Evolutionary conservation across 306 rosid genomes (phyloP).

Genomic region (Luffa acutangula): DNA sequence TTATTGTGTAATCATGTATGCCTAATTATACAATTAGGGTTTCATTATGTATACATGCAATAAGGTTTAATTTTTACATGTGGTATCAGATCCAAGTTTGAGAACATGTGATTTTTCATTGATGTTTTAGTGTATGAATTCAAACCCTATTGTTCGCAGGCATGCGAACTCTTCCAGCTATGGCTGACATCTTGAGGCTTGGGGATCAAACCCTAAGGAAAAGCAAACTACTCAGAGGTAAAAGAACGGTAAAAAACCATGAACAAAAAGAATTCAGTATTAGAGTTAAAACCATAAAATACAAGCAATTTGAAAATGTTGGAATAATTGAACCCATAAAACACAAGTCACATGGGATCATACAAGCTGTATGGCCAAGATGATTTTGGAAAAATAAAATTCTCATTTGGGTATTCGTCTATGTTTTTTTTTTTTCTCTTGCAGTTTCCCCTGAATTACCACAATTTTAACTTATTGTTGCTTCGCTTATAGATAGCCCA

Average conservation of each 20-base stretch:
- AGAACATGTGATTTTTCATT: too few relatives aligned
- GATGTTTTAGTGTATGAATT: too few relatives aligned
- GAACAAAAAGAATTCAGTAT: neutral
- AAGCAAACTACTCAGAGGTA: neutral
- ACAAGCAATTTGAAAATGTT: neutral
- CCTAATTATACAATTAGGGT: too few relatives aligned
- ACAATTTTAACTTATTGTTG: too few relatives aligned
- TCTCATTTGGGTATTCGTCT: neutral
- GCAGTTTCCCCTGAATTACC: too few relatives aligned
- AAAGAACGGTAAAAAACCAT: neutral
- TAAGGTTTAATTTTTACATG: too few relatives aligned
- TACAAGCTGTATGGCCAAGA: neutral
- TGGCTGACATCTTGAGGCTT: conserved; percentile 73
- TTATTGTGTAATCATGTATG: too few relatives aligned
- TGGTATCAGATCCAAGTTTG: too few relatives aligned
- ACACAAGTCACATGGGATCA: neutral
- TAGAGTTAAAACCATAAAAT: neutral
- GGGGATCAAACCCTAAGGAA: conserved; percentile 14
- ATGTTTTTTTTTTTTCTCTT: too few relatives aligned
- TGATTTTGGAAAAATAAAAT: neutral
- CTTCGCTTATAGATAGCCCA: too few relatives aligned
- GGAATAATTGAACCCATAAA: neutral
- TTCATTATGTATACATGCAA: too few relatives aligned
- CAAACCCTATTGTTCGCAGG: conserved; percentile 80
- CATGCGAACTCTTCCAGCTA: conserved; percentile 98